Conservation (phyloP, 2,329 filamentous ascomycete genomes). For the Dactylellina leptospora region DNA sequence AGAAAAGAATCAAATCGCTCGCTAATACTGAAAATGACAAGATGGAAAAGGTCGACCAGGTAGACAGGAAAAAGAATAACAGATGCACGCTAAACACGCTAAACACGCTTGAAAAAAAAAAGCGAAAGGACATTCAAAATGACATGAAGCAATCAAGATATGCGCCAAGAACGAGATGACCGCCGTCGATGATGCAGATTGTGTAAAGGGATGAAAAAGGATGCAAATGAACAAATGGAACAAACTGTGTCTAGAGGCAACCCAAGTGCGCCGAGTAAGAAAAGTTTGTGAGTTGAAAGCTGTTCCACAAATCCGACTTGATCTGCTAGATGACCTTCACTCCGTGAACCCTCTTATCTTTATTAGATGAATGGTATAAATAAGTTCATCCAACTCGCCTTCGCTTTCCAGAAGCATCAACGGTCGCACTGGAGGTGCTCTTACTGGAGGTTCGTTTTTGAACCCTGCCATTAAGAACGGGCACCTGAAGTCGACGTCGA, state of each 20-base stretch:
- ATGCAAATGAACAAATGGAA: conserved; percentile 27
- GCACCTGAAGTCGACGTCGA: conserved; percentile 49
- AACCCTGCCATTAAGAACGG: conserved; percentile 44
- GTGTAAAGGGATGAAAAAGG: conserved; percentile 21
- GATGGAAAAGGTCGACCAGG: conserved; percentile 13
- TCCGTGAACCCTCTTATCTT: conserved; percentile 30
- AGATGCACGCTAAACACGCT: conserved; percentile 54
- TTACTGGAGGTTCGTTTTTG: conserved; percentile 49
- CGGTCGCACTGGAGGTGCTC: conserved; percentile 43
- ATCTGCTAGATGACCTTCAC: conserved; percentile 14
- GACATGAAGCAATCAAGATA: conserved; percentile 50
- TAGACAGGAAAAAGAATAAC: conserved; percentile 33
- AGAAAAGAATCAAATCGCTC: conserved; percentile 47
- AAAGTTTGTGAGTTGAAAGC: conserved; percentile 8
- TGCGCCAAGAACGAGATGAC: conserved; percentile 53
- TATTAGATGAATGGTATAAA: conserved; percentile 54
- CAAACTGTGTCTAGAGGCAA: conserved; percentile 41
- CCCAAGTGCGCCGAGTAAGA: conserved; percentile 53
- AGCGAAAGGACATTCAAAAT: conserved; percentile 48
- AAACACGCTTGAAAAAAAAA: conserved; percentile 47
- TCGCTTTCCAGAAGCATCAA: conserved; percentile 54
- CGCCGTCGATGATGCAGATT: conserved; percentile 53
- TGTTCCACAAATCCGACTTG: no score
- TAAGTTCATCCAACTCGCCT: conserved; percentile 54
- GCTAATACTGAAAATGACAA: conserved; percentile 49